Evolutionary conservation across 257 asterid genomes (phyloP).

Genomic region (Nicotiana obtusifolia): DNA sequence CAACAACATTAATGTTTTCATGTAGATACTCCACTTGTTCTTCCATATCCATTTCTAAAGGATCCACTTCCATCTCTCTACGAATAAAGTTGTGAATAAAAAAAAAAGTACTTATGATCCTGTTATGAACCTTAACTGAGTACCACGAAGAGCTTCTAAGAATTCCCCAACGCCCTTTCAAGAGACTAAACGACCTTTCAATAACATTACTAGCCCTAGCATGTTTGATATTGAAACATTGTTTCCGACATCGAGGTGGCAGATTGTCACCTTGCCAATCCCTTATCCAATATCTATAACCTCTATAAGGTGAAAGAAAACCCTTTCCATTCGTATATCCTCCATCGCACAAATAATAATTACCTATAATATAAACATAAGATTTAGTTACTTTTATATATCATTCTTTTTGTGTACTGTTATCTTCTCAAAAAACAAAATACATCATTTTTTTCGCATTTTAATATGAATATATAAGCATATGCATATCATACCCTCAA

Average conservation of each 20-base stretch:
- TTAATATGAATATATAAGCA: too few relatives aligned
- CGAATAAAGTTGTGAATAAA: background rate
- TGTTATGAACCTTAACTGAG: background rate
- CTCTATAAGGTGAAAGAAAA: too few relatives aligned
- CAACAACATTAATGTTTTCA: background rate
- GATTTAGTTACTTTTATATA: background rate
- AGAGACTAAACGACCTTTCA: background rate
- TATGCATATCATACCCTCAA: background rate
- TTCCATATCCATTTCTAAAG: background rate
- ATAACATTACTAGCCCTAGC: background rate
- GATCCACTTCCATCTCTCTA: background rate
- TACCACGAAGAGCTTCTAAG: background rate
- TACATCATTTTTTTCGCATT: too few relatives aligned
- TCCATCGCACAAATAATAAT: background rate
- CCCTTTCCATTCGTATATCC: background rate
- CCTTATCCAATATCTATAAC: background rate
- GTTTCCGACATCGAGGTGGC: background rate
- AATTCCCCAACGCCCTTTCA: background rate
- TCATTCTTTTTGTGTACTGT: background rate
- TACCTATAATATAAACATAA: background rate
- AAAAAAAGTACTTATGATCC: background rate
- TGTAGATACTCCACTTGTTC: background rate
- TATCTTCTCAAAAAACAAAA: too few relatives aligned
- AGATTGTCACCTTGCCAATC: background rate
- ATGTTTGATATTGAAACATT: background rate